Conservation (phyloP, 306 rosid species). For the Corylus avellana region DNA sequence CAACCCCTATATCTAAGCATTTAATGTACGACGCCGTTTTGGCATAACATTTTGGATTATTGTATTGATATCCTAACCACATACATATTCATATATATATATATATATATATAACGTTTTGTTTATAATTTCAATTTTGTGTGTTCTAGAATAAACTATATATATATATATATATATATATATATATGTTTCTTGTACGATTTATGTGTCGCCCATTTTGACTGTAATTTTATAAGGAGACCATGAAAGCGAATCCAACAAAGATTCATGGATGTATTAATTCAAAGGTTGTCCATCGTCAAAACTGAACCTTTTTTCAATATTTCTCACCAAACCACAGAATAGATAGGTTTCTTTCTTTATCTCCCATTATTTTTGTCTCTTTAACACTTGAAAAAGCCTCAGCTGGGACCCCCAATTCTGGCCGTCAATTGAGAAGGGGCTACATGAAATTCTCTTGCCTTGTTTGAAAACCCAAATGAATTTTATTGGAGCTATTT, state of each 20-base stretch:
- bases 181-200: slow-evolving; percentile 2
- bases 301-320: slow-evolving; percentile 20
- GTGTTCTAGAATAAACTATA: not conserved
- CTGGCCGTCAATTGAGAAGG: no score
- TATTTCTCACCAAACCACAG: not conserved
- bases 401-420: no score
- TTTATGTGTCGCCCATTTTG: slow-evolving; percentile 45
- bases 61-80: not conserved
- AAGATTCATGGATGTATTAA: not conserved
- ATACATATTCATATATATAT: not conserved
- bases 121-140: not conserved
- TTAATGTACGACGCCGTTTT: not conserved
- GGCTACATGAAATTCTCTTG: no score
- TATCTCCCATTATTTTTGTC: not conserved
- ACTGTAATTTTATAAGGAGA: slow-evolving; percentile 23
- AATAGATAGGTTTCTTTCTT: not conserved
- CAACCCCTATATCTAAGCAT: not conserved
- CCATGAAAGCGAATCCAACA: not conserved
- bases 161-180: no score
- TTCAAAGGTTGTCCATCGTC: slow-evolving; percentile 13
- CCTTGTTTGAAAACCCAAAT: no score
- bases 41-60: not conserved
- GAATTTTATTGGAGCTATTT: no score
- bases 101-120: no score
- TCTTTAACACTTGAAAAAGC: not conserved